Evolutionary conservation across 2,329 filamentous ascomycete genomes (phyloP), one percentile per base, ranked within the genome.

Genomic region (Rhynchosporium graminicola): DNA sequence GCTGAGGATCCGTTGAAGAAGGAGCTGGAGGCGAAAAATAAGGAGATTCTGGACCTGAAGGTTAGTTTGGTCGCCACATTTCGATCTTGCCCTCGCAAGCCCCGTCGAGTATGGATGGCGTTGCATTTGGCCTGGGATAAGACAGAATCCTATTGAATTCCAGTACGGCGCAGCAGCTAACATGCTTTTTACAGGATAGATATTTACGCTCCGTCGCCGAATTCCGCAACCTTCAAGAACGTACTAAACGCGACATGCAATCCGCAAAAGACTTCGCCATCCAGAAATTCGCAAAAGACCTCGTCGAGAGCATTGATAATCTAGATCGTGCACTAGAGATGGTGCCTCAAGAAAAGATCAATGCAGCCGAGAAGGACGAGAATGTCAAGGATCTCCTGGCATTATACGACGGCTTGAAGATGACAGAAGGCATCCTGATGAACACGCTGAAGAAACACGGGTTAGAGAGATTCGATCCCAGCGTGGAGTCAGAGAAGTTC

Each of bases 171-270:
- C 20, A 20, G 20, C 20, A 20, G 46, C 56, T 63, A 55, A 60
- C 45, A 62, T 52, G 42, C 47, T 60, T 8, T 42, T 26, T n/a
- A 46, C 63, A 98, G 95, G 95, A 98, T 80, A 95, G 92, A 81
- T 96, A 92, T 78, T 85, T 97, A 67, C 94, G 95, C 76, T 90
- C 90, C 60, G 87, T 98, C 68, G 95, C 95, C 79, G 95, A 99
- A 73, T 98, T 96, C 85, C 92, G 92, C 76, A 99, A 98, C 80
- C 90, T 99, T 57, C 94, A 98, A 81, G 92, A 97, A 74, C 91
- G 95, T 74, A 96, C 92, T 48, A 85, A 88, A 76, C 92, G 95
- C 74, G 95, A 99, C 70, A 88, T 96, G 76, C 91, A 95, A 78
- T 79, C 85, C 26, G 91, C 94, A 26, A 88, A 89, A 71, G 91